These are phyloP conservation scores for Canna indica DNA, from an alignment of 176 grass and related monocot genomes.

Conservation along the genomic window DNA sequence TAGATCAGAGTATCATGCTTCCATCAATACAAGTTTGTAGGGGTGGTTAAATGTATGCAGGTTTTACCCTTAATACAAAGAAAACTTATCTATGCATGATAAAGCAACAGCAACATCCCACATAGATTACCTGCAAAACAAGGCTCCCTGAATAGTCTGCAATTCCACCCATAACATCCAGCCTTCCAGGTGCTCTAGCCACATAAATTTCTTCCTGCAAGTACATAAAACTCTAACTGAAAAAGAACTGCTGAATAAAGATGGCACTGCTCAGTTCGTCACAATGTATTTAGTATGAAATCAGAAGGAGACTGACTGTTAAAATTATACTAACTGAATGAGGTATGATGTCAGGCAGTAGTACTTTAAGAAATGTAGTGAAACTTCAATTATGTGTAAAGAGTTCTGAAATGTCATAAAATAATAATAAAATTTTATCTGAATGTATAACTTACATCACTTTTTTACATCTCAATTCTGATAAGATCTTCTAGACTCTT, in stretches of 20 bases:
- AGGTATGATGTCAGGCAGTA: not conserved
- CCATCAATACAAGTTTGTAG: not conserved
- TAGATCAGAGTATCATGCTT: not conserved
- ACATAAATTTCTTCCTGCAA: slow-evolving; percentile 89
- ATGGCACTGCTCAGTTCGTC: not conserved
- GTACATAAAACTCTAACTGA: slow-evolving; percentile 11
- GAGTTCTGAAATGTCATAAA: not conserved
- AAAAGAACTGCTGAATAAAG: slow-evolving; percentile 6
- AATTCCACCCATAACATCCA: slow-evolving; percentile 93
- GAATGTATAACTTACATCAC: no score
- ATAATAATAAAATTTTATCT: no score
- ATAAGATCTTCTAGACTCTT: no score
- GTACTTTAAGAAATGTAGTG: not conserved
- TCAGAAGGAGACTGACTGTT: not conserved
- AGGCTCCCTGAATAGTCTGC: slow-evolving; percentile 97
- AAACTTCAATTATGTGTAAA: not conserved
- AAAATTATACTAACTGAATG: not conserved
- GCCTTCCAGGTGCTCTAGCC: slow-evolving; percentile 80
- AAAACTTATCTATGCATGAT: not conserved
- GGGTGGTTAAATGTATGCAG: not conserved
- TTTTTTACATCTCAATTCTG: no score
- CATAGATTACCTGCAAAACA: slow-evolving; percentile 63
- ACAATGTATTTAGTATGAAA: not conserved
- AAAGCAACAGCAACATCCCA: not conserved
- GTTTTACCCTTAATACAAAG: not conserved